Percentiles rank a stretch among this genome's conserved stretches.
phyloP scores from a whole-genome alignment of 495 filamentous ascomycete species.

The Bathelium albidoporum region DNA sequence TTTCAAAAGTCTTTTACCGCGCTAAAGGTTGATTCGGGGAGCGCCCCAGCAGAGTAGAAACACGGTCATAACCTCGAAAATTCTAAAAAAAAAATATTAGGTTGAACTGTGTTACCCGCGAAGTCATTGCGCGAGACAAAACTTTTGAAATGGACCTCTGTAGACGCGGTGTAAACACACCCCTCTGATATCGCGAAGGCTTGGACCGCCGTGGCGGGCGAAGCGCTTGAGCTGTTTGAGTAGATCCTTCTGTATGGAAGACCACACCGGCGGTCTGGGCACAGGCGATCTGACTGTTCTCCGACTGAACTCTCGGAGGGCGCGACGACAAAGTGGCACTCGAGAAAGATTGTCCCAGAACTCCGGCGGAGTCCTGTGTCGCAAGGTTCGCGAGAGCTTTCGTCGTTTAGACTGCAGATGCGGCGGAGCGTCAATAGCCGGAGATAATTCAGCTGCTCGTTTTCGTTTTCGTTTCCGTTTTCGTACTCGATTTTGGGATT shows the following conservation, averaged over 20 bases:
- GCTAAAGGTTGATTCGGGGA: no score
- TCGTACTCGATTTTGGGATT: not conserved
- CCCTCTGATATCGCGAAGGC: conserved; percentile 19
- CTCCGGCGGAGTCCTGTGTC: conserved; percentile 11
- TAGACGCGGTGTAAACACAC: conserved; percentile 14
- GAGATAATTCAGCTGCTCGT: not conserved
- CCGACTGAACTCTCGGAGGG: conserved; percentile 22
- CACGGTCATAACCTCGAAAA: no score
- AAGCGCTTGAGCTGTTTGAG: conserved; percentile 18
- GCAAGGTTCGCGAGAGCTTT: not conserved
- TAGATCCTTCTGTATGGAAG: not conserved
- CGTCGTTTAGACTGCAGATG: not conserved
- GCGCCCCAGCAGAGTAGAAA: no score
- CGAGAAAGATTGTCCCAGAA: conserved; percentile 23
- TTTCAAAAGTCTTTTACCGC: no score
- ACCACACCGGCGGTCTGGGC: not conserved
- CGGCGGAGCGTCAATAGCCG: no score
- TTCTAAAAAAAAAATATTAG: no score
- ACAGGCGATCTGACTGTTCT: conserved; percentile 9
- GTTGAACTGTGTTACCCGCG: no score
- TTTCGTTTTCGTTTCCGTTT: no score
- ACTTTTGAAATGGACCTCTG: no score
- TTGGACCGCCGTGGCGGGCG: conserved; percentile 22
- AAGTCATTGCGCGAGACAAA: no score
- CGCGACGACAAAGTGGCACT: conserved; percentile 13